Evolutionary conservation across 768 basidiomycete species (phyloP).

Genomic region (Suillus lakei): DNA sequence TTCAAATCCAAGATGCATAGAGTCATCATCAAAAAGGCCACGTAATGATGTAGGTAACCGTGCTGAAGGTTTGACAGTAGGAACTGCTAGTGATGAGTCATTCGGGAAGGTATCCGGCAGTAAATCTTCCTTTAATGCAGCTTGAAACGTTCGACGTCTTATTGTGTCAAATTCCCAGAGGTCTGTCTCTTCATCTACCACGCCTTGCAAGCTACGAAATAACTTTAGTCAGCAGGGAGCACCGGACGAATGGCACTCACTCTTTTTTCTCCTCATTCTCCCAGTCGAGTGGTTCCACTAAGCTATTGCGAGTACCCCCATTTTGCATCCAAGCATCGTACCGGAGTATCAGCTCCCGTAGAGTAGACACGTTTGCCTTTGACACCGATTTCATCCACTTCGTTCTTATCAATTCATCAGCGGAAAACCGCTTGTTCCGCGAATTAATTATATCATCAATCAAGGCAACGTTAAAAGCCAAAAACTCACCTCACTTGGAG

Average conservation of each 20-base stretch:
- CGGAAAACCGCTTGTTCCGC: constrained; percentile 69
- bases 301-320: constrained; percentile 76
- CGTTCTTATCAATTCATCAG: constrained; percentile 85
- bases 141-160: constrained; percentile 44
- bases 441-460: constrained; percentile 10
- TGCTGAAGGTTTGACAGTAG: constrained; percentile 56
- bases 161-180: constrained; percentile 83
- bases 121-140: constrained; percentile 30
- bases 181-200: constrained; percentile 37
- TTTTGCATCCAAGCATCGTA: constrained; percentile 73
- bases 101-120: constrained; percentile 17
- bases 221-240: constrained; percentile 10
- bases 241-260: constrained; percentile 35
- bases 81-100: constrained; percentile 28
- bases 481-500: constrained; percentile 70
- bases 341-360: constrained; percentile 82
- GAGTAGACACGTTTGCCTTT: constrained; percentile 65
- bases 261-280: constrained; percentile 69
- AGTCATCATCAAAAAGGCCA: constrained; percentile 72
- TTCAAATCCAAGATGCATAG: constrained; percentile 36
- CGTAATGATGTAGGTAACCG: constrained; percentile 80
- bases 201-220: constrained; percentile 22
- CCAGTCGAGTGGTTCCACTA: constrained; percentile 75
- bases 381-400: constrained; percentile 88
- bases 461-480: constrained; percentile 7